phyloP scores from a whole-genome alignment of 192 early-diverging fungal species.

The Kickxella alabastrina region DNA sequence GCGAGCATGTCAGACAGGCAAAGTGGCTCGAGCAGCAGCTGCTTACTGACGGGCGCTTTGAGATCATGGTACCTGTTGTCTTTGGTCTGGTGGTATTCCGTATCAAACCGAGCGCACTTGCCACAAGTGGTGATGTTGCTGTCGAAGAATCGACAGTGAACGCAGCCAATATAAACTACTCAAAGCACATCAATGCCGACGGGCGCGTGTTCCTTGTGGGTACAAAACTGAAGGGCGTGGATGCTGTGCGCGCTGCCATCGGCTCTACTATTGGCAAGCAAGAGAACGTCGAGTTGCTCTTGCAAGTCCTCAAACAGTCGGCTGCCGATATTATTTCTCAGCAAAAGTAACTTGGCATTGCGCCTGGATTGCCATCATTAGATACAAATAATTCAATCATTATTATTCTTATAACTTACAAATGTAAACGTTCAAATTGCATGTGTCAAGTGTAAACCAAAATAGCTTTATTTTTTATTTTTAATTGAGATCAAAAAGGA shows the following conservation, averaged over 20 bases:
- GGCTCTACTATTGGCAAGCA: constrained; percentile 24
- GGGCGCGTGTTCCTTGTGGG: constrained; percentile 43
- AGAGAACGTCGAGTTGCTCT: constrained; percentile 14
- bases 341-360: too few species aligned
- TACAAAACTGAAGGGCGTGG: constrained; percentile 29
- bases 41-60: constrained; percentile 42
- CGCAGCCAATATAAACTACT: constrained; percentile 23
- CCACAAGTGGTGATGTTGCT: background rate
- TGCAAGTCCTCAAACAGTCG: constrained; percentile 10
- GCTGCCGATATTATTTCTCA: constrained; percentile 11
- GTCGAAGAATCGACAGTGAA: constrained; percentile 15
- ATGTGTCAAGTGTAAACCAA: too few species aligned
- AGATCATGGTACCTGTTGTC: constrained; percentile 35
- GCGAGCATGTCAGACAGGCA: constrained; percentile 33
- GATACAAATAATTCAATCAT: too few species aligned
- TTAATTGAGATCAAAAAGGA: background rate
- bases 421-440: too few species aligned
- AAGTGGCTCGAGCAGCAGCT: constrained; percentile 41
- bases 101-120: constrained; percentile 31
- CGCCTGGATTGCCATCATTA: too few species aligned
- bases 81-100: constrained; percentile 54
- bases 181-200: constrained; percentile 27
- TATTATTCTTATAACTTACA: too few species aligned
- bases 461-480: constrained; percentile 8
- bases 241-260: constrained; percentile 32